Evolutionary conservation across 495 filamentous ascomycete species (phyloP).

Genomic region (Pyronema omphalodes): DNA sequence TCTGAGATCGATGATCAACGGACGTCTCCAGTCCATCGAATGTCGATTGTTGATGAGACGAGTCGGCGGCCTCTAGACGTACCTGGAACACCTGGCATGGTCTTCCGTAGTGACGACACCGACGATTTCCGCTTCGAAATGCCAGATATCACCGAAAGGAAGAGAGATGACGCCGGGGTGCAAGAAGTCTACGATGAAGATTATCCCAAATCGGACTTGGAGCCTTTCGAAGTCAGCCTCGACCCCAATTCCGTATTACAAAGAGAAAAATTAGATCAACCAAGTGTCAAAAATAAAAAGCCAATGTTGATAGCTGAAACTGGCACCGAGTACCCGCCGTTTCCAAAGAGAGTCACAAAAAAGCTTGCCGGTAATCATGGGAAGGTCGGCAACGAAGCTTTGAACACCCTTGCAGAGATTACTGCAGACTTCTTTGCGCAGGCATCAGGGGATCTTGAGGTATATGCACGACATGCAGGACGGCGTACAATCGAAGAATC

Average conservation of each 20-base stretch:
- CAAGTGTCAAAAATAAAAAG: slow-evolving; percentile 30
- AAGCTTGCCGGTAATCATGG: slow-evolving; percentile 52
- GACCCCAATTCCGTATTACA: not conserved
- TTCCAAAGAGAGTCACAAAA: slow-evolving; percentile 53
- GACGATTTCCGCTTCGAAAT: slow-evolving; percentile 6
- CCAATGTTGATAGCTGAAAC: slow-evolving; percentile 47
- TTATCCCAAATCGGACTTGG: not conserved
- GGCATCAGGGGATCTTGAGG: slow-evolving; percentile 54
- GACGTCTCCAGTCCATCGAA: not conserved
- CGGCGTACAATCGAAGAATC: slow-evolving; percentile 71
- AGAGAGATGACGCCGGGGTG: slow-evolving; percentile 3
- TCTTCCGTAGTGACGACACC: not conserved
- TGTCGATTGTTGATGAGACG: not conserved
- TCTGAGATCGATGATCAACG: not conserved
- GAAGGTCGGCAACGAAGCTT: slow-evolving; percentile 51
- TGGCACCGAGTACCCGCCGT: slow-evolving; percentile 54
- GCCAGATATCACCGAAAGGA: slow-evolving; percentile 20
- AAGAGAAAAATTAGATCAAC: slow-evolving; percentile 2
- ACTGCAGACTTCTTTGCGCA: slow-evolving; percentile 85
- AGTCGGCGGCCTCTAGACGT: not conserved
- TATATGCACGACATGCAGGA: slow-evolving; percentile 64
- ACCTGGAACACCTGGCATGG: not conserved
- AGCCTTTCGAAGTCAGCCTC: too few relatives aligned
- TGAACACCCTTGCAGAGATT: slow-evolving; percentile 56
- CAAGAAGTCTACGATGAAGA: not conserved